Base-by-base conservation (phyloP, 768 basidiomycete species). In the Trametes villosa region DNA sequence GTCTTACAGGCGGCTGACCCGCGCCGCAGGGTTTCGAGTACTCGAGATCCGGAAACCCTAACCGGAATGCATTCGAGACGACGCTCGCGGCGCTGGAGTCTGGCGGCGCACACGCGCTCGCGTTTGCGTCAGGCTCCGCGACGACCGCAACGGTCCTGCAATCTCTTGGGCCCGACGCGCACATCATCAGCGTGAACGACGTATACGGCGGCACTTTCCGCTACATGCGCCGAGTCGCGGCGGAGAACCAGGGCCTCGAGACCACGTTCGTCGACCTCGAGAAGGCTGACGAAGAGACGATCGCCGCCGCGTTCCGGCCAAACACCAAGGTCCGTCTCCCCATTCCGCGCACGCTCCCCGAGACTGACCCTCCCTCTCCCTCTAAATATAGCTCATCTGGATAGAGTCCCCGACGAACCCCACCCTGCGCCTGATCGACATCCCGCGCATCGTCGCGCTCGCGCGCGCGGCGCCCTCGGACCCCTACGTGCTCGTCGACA, bases 371-470 rank as follows among this genome's bases (percentile, higher is more conserved):
- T 31, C 33, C 24, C 13, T 22, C 18, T 26, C 22, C 8, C 62
- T n/a, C n/a, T n/a, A n/a, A n/a, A n/a, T n/a, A n/a, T n/a, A 96
- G 92, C 79, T 97, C 11, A 83, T 99, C 56, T 98, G 95, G 94
- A 86, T 97, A 65, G 96, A 99, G 75, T 81, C 92, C 0, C 96
- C 95, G 0, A 98, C 96, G 3, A 98, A 98, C 77, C 96, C 96
- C 0, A 93, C 93, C 1, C 86, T 98, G 11, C 86, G 91, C 18
- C 77, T 98, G 36, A 86, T 96, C 38, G 90, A 94, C 68, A 87
- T 98, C 70, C 74, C 80, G 1, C 83, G 86, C 54, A 84, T 98
- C 64, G 81, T 85, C 26, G 70, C 80, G 12, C 76, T 96, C 50
- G 87, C 87, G 2, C 83, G 79, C 55, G 77, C 84, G 0, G 86